Percentiles rank a stretch among this genome's conserved stretches.
Evolutionary conservation across 495 filamentous ascomycete species (phyloP).

Genomic region (Daldinia childiae): DNA sequence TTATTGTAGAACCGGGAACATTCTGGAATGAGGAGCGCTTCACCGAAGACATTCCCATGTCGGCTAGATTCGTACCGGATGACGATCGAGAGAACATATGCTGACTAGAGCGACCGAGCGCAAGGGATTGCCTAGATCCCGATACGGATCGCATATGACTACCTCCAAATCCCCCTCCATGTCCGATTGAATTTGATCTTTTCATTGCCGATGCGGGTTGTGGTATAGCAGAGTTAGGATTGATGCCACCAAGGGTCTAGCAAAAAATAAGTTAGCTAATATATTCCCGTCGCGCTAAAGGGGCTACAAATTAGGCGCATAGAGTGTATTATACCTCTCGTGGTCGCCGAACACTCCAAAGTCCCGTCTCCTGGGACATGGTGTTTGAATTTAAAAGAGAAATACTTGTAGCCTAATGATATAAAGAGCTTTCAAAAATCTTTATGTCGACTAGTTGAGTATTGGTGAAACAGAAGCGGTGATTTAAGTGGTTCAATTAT

Average conservation of each 20-base stretch:
- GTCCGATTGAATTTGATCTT: conserved; percentile 83
- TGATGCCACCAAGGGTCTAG: conserved; percentile 81
- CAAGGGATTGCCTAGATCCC: conserved; percentile 85
- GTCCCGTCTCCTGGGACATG: conserved; percentile 80
- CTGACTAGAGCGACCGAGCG: conserved; percentile 79
- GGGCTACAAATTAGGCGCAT: conserved; percentile 28
- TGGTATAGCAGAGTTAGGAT: conserved; percentile 81
- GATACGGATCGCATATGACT: conserved; percentile 81
- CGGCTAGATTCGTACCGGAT: conserved; percentile 76
- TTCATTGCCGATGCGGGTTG: conserved; percentile 96
- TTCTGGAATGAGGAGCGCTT: conserved; percentile 85
- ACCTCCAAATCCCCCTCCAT: conserved; percentile 68
- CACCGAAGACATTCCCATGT: conserved; percentile 82
- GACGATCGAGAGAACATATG: conserved; percentile 86
- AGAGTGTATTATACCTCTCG: conserved; percentile 67
- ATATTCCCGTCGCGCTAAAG: conserved; percentile 31
- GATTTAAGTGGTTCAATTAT: conserved; percentile 21
- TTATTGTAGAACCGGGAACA: conserved; percentile 69
- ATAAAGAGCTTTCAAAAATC: conserved; percentile 7
- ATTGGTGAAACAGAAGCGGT: conserved; percentile 22
- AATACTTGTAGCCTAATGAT: conserved; percentile 15
- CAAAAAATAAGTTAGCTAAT: conserved; percentile 23
- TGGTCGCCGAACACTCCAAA: conserved; percentile 77
- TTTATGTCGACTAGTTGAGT: conserved; percentile 12
- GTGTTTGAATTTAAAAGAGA: conserved; percentile 33